Conservation (phyloP, 768 basidiomycete genomes). For the Panaeolus papilionaceus region DNA sequence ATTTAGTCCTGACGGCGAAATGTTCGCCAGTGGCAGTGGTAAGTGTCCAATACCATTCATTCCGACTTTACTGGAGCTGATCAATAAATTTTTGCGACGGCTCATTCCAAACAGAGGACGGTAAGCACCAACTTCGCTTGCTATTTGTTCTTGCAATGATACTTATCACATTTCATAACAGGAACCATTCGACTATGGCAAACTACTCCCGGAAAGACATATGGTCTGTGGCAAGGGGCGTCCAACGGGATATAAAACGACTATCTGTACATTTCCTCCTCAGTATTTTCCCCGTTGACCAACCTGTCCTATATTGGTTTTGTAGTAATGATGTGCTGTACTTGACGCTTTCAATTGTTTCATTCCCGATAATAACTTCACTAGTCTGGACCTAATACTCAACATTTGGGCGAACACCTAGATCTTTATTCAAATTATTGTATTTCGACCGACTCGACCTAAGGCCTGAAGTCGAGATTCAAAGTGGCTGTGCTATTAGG, state of each 20-base stretch:
- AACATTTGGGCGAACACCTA: background rate
- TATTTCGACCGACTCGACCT: too few species aligned
- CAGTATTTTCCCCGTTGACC: constrained; percentile 30
- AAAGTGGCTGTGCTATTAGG: background rate
- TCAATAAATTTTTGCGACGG: constrained; percentile 21
- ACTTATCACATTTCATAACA: constrained; percentile 34
- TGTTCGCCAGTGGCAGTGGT: constrained; percentile 98
- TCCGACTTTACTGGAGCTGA: constrained; percentile 19
- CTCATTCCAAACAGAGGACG: constrained; percentile 65
- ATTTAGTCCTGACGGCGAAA: constrained; percentile 95
- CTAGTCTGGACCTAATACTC: constrained; percentile 1
- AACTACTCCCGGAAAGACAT: constrained; percentile 91
- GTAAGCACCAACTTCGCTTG: constrained; percentile 43
- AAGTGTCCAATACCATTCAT: constrained; percentile 40
- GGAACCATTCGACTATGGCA: constrained; percentile 98
- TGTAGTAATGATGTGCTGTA: constrained; percentile 27
- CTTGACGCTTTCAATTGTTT: constrained; percentile 9
- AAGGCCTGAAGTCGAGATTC: background rate
- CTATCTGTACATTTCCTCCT: constrained; percentile 29
- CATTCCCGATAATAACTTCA: background rate
- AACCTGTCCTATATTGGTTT: constrained; percentile 25
- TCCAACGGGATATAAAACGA: constrained; percentile 37
- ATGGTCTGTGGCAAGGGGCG: constrained; percentile 87
- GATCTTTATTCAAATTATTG: background rate
- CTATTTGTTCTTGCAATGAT: background rate